Base-by-base conservation (phyloP, 2,329 filamentous ascomycete species). In the Fusarium camptoceras region DNA sequence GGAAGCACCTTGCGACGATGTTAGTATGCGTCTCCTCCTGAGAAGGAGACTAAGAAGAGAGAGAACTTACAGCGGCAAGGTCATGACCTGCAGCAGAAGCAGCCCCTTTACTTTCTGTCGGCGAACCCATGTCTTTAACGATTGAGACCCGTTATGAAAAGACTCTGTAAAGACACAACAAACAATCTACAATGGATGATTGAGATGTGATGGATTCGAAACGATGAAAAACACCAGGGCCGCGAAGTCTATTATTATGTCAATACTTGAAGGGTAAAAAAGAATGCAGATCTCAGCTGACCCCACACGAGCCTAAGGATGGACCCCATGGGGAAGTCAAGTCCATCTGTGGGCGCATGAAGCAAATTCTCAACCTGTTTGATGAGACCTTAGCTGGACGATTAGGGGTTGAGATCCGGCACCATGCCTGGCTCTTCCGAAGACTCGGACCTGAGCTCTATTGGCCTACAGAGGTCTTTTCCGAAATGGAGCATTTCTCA, bases 1-100 rank as follows among this genome's bases (percentile, higher is more conserved):
- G 83, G 83, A 7, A 85, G 75, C 10, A 84, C 75, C 73, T 77
- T 37, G 2, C 12, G 1, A 16, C 1, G 4, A 24, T 8, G 3
- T 71, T 6, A 66, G 28, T 10, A 41, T 8, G 0, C 9, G 5
- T 31, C 7, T 2, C 18, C 7, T 6, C 4, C 2, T 2, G 7
- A 8, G 5, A 16, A 14, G 18, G 7, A n/a, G 5, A 4, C 0
- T 22, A 6, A 10, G 2, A 9, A 10, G 3, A 20, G 16, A 8
- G 2, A 41, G 1, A 22, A 63, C 68, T 57, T 11, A 71, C 68
- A 22, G 68, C 68, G 5, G 68, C 65, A 8, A 72, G 64, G 8
- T 71, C 68, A n/a, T 28, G 34, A 15, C 68, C 68, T 8, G 48
- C 68, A 16, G 28, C 60, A 4, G 64, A 68, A 3, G 64, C 68